Base-by-base conservation (phyloP, 129 eudicot genomes). In the Ambrosia trifida region DNA sequence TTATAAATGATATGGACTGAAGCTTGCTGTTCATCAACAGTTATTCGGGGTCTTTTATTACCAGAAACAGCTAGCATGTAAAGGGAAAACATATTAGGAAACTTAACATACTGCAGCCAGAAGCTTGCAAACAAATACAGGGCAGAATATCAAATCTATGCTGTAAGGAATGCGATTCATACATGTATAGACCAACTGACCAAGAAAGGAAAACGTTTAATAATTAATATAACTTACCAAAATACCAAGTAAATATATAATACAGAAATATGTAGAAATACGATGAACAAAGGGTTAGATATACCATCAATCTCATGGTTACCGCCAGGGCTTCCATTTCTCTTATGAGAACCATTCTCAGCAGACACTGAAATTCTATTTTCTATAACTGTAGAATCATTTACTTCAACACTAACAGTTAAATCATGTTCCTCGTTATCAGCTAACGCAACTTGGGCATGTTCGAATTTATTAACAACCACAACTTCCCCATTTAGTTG, bases 1-100 rank as follows among this genome's bases (percentile, higher is more conserved):
- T 79, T 74, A 81, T 87, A 94, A 64, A 50, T 66, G 50, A 94
- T 89, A 79, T 73, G 87, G 64, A 94, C 93, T 49, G 97, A 87
- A 69, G 99, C 87, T 81, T 83, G 96, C 80, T 81, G 85, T 76
- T 82, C 97, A 79, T 90, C 89, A 72, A 73, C 75, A 74, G 88
- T 72, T 71, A 69, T 66, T 70, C 96, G 89, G 36, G 95, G 85
- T 86, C 94, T 94, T 90, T 94, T 90, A 75, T 68, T 87, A 61
- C 89, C 94, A 70, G 83, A 77, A 53, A 81, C 56, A 44, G 88
- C 96, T 89, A 76, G 71, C 70, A 82, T 59, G 63, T 50, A 61
- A 79, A 79, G 51, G 83, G 85, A 57, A 82, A 72, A 73, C 72
- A 78, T 53, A 79, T 80, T 62, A 83, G 66, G 72, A 68, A 68